Base-by-base conservation (phyloP, 2,329 filamentous ascomycete species). In the Aaosphaeria pasadenensis region DNA sequence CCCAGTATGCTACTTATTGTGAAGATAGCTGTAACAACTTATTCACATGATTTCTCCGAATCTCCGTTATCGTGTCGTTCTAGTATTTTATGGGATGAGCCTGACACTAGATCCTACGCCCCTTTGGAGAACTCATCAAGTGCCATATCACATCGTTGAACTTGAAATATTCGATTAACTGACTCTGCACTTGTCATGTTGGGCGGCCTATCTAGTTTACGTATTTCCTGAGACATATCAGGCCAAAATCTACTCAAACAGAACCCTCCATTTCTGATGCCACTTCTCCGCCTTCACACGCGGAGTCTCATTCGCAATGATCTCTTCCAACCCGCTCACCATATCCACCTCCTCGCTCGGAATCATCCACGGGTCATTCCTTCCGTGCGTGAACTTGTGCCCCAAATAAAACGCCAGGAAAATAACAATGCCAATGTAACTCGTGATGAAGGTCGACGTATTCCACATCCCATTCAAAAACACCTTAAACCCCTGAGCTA, bases 401-500 rank as follows among this genome's bases (percentile, higher is more conserved):
- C 33, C 33, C 9, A 36, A 36, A 57, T 80, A 89, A 6, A 80
- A 70, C 5, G 69, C 64, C 11, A 73, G 56, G 62, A 61, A 70
- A 47, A 71, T 70, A 6, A 55, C 53, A 30, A 70, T 49, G 5
- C 74, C 75, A n/a, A 78, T 69, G 52, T 79, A 79, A 3, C 74
- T 73, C 0, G 77, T 80, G 43, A 81, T 65, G 56, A 81, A 81
- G 4, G 33, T 36, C 33, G 33, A 36, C 13, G 33, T 36, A 36
- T 36, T 29, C 69, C 69, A 40, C 74, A 69, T 6, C 74, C 62
- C 54, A 65, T 30, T 30, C 30, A 69, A 73, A 55, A 90, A 90
- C 1, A 87, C 87, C 40, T 64, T 63, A 50, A 71, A 75, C 35
- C 83, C 81, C 4, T 87, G 33, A 2, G 13, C 33, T 2, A 36